These are phyloP conservation scores for Cryptococcus wingfieldii DNA, from an alignment of 1,284 basidiomycete genomes.

Conservation along the genomic window DNA sequence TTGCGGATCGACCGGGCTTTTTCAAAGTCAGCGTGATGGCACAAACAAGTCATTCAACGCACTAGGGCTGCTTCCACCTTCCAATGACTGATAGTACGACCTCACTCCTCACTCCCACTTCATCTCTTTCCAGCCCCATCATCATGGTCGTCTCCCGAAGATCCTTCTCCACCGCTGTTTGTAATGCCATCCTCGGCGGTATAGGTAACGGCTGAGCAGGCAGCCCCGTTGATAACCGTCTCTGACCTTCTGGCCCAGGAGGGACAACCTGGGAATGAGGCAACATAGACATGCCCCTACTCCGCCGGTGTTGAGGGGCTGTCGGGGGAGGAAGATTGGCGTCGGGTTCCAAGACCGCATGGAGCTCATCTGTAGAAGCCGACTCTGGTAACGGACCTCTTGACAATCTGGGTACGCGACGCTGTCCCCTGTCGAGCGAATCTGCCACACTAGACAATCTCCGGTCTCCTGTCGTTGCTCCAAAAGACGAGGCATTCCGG, in stretches of 20 bases:
- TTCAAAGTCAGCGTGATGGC: not conserved
- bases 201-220: not conserved
- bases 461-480: conserved; percentile 14
- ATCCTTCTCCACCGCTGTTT: conserved; percentile 57
- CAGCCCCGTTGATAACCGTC: conserved; percentile 13
- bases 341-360: conserved; percentile 29
- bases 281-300: conserved; percentile 12
- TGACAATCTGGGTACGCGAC: conserved; percentile 33
- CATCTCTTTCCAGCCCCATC: conserved; percentile 40
- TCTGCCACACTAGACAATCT: conserved; percentile 23
- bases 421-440: conserved; percentile 28
- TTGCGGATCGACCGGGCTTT: conserved; percentile 44
- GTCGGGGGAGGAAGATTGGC: conserved; percentile 31
- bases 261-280: not conserved
- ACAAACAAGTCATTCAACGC: conserved; percentile 14
- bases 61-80: conserved; percentile 34
- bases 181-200: conserved; percentile 41
- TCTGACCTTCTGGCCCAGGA: conserved; percentile 20
- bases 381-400: conserved; percentile 14
- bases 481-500: conserved; percentile 26
- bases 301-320: conserved; percentile 7
- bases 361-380: conserved; percentile 23
- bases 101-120: conserved; percentile 33
- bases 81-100: conserved; percentile 37
- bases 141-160: conserved; percentile 49